Percentiles rank a stretch among this genome's conserved stretches.
These are phyloP conservation scores for Ceratocystis lukuohia DNA, from an alignment of 2,329 filamentous ascomycete species.

Conservation along the genomic window DNA sequence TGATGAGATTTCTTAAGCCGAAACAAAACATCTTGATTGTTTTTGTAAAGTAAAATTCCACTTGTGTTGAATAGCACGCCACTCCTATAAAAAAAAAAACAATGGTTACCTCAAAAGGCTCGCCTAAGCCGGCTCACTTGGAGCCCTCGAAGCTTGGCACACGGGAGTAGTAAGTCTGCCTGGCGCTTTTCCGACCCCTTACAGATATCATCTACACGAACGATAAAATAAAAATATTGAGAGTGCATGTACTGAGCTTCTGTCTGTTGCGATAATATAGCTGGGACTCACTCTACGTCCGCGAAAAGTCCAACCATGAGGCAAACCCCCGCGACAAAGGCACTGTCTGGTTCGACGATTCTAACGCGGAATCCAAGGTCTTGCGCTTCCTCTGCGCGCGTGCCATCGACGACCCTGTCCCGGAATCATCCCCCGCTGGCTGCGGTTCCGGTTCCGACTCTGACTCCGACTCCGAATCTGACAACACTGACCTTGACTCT, in stretches of 20 bases:
- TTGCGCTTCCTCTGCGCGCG: constrained; percentile 47
- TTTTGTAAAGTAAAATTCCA: neutral
- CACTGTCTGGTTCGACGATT: constrained; percentile 94
- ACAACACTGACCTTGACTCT: constrained; percentile 21
- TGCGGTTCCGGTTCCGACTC: constrained; percentile 21
- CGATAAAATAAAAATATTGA: neutral
- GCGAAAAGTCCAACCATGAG: constrained; percentile 57
- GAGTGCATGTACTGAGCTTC: neutral
- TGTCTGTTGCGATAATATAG: constrained; percentile 30
- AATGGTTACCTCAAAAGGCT: constrained; percentile 14
- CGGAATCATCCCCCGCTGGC: neutral
- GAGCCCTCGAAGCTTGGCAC: constrained; percentile 71
- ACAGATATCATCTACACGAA: too few species aligned
- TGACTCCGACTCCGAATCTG: constrained; percentile 21
- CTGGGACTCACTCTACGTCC: constrained; percentile 63
- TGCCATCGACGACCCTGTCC: constrained; percentile 2
- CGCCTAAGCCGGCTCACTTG: constrained; percentile 47
- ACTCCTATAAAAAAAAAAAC: neutral
- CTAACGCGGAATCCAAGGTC: constrained; percentile 71
- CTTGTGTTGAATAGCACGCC: neutral
- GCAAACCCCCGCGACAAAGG: constrained; percentile 65
- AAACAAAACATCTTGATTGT: neutral
- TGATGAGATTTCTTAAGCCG: neutral
- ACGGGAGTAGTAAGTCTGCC: constrained; percentile 63
- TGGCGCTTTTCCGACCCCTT: too few species aligned